Percentiles rank a stretch among this genome's conserved stretches.
These are phyloP conservation scores for Linderniella brevidens DNA, from an alignment of 257 asterid genomes.

Conservation along the genomic window DNA sequence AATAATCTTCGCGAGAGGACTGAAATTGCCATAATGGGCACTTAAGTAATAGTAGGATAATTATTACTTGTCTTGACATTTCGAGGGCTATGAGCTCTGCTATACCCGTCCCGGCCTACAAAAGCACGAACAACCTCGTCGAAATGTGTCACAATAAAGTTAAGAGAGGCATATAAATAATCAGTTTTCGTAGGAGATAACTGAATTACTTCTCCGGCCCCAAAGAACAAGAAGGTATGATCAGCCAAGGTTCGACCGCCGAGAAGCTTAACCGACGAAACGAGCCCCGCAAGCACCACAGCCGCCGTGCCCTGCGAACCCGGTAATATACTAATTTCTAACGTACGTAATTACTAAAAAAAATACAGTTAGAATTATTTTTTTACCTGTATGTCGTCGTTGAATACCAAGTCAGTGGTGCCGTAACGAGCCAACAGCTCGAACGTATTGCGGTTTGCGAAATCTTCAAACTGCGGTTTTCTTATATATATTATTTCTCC, in stretches of 20 bases:
- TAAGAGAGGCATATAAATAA: not conserved
- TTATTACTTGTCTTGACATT: constrained; percentile 62
- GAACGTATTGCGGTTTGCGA: constrained; percentile 92
- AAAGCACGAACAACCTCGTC: no score
- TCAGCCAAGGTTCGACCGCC: constrained; percentile 77
- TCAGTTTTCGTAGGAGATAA: no score
- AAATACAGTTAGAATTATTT: not conserved
- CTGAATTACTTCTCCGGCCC: constrained; percentile 89
- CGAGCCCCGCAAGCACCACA: constrained; percentile 85
- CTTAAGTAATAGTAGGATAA: not conserved
- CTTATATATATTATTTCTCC: no score
- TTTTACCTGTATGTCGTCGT: constrained; percentile 73
- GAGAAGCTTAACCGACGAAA: constrained; percentile 73
- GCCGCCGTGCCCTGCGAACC: constrained; percentile 72
- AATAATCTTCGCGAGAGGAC: not conserved
- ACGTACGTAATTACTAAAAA: no score
- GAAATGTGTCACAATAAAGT: constrained; percentile 6
- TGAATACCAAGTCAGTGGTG: constrained; percentile 79
- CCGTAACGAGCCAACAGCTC: constrained; percentile 86
- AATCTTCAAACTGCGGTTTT: constrained; percentile 90
- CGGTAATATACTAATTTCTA: no score
- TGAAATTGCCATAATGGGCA: constrained; percentile 3
- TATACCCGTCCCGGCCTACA: constrained; percentile 95
- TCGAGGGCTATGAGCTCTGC: constrained; percentile 97
- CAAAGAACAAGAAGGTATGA: constrained; percentile 89